Base-by-base conservation (phyloP, 2,329 filamentous ascomycete species). In the Aspergillus spinulosporus region DNA sequence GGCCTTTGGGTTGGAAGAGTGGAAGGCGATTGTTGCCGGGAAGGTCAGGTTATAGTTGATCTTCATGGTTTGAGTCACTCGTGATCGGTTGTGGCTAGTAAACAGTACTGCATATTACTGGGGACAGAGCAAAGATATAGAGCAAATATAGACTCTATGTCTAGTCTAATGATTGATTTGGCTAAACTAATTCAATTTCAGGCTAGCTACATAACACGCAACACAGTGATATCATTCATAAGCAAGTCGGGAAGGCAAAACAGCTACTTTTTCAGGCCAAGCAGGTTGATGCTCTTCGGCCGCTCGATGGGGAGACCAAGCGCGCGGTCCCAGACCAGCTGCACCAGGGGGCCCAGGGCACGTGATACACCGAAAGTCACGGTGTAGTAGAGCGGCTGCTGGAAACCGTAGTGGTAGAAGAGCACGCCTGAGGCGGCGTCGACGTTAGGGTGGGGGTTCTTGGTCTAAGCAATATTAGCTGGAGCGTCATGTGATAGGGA, bases 401-500 rank as follows among this genome's bases (percentile, higher is more conserved):
- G 88, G 86, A 99, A 96, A 57, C 93, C 94, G 73, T 96, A 99
- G 80, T 97, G 92, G 77, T 97, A 88, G 85, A 99, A 97, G 48
- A 99, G 83, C 4, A 97, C 92, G 62, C 94, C 94, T 0, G 92
- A 96, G 61, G 86, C 88, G 47, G 89, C 92, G 76, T 99, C 94
- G 60, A 99, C 94, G 73, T 99, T 99, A 62, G 94, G 94, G 78
- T 93, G 96, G 1, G 94, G 92, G 79, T 96, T 96, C 83, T 96
- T 96, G 64, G 92, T 96, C 87, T 82, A 47, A 47, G 52, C 15
- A 47, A 54, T 57, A 40, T 56, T 54, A 59, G 49, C 44, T 37
- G 3, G 3, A 14, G 5, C 4, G 6, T 5, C 26, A 49, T 45
- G 15, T 5, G 1, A 28, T 5, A 4, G 14, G 9, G 5, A 14